These are phyloP conservation scores for Cymbidium sinense DNA, from an alignment of 106 monocot genomes.

Conservation along the genomic window DNA sequence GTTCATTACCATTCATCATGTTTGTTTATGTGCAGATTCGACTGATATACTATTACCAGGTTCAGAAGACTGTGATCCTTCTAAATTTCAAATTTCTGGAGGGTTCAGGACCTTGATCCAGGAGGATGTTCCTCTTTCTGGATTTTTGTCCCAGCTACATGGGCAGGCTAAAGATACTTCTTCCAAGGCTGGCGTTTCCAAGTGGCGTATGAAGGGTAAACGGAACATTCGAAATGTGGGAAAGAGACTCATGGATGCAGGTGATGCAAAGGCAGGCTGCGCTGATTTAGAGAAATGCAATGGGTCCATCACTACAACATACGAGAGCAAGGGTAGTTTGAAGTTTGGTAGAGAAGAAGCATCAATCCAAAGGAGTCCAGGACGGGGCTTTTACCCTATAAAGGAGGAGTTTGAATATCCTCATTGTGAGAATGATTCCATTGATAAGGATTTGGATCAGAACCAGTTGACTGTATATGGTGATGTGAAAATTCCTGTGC, in stretches of 20 bases:
- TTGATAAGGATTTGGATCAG: constrained; percentile 13
- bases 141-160: constrained; percentile 10
- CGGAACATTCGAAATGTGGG: constrained; percentile 57
- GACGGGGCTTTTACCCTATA: constrained; percentile 11
- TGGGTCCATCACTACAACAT: constrained; percentile 3
- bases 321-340: constrained; percentile 17
- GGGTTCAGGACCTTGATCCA: constrained; percentile 5
- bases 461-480: constrained; percentile 2
- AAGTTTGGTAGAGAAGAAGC: constrained; percentile 6
- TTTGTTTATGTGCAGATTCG: constrained; percentile 13
- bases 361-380: constrained; percentile 1
- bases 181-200: constrained; percentile 45
- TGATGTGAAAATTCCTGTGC: neutral
- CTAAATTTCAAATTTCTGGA: constrained; percentile 10
- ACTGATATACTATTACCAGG: constrained; percentile 4
- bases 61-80: constrained; percentile 8
- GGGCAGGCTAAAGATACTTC: constrained; percentile 23
- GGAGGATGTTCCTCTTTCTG: constrained; percentile 18
- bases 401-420: constrained; percentile 10
- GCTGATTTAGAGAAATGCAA: constrained; percentile 7
- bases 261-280: constrained; percentile 12
- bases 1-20: neutral
- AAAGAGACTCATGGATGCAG: constrained; percentile 28
- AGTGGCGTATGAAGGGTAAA: constrained; percentile 88
- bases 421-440: constrained; percentile 13